Conservation (phyloP, 1,284 basidiomycete genomes). For the Papiliotrema terrestris region DNA sequence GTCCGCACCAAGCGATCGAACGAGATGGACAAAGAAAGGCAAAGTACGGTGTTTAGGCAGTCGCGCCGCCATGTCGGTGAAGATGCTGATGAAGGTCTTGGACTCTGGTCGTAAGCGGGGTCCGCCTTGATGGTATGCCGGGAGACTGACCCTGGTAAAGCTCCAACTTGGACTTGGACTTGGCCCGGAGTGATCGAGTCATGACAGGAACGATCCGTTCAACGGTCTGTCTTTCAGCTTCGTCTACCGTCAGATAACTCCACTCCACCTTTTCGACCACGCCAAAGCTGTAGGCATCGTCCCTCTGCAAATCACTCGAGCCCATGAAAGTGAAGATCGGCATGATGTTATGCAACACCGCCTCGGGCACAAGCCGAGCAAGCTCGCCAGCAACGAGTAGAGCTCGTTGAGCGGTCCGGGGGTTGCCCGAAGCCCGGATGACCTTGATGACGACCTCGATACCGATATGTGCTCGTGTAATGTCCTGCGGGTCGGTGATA, state of each 20-base stretch:
- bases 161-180: slow-evolving; percentile 57
- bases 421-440: slow-evolving; percentile 85
- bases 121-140: background rate
- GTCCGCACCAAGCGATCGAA: slow-evolving; percentile 73
- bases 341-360: slow-evolving; percentile 93
- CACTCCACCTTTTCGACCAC: slow-evolving; percentile 79
- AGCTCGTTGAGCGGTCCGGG: slow-evolving; percentile 91
- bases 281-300: slow-evolving; percentile 91
- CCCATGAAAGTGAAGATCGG: slow-evolving; percentile 99
- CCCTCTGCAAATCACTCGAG: slow-evolving; percentile 89
- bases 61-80: slow-evolving; percentile 50
- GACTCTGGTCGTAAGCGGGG: slow-evolving; percentile 20
- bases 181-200: slow-evolving; percentile 65
- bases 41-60: slow-evolving; percentile 49
- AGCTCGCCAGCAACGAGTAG: slow-evolving; percentile 83
- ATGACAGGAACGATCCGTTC: slow-evolving; percentile 92
- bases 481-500: slow-evolving; percentile 51
- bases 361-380: slow-evolving; percentile 79
- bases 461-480: slow-evolving; percentile 47
- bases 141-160: slow-evolving; percentile 47
- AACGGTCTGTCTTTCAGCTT: slow-evolving; percentile 61
- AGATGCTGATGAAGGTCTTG: slow-evolving; percentile 46
- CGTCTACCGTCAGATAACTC: background rate
- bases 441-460: slow-evolving; percentile 82
- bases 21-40: slow-evolving; percentile 83